Base-by-base conservation (phyloP, 345 rosid genomes). In the Aquilaria yunnanensis region DNA sequence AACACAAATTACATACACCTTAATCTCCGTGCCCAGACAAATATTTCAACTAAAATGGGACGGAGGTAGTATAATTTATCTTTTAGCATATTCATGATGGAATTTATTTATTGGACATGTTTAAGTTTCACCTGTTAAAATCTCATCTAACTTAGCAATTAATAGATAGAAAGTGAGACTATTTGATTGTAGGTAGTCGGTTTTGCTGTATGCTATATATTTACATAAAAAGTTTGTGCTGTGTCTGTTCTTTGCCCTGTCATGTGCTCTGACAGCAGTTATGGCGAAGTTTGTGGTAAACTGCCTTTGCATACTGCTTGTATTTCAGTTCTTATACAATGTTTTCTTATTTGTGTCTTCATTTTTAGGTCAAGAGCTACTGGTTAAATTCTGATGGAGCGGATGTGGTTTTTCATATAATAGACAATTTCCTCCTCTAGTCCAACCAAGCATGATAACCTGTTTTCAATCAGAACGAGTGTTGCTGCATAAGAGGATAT, bases 311-410 rank as follows among this genome's bases (percentile, higher is more conserved):
- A 0, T 37, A 37, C 2, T 37, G 4, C 8, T 37, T 37, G 43
- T 16, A 16, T 16, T 16, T 16, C 23, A 16, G 23, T 37, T 37
- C 43, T 46, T 50, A 49, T 52, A n/a, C 32, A 37, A 32, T 0
- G 0, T 30, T 14, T 33, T 62, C 52, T 37, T n/a, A 29, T 8
- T 14, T 29, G 32, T 62, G 67, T 61, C 54, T 68, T 69, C 86
- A 37, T 37, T 37, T 52, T 31, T 53, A 92, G 98, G 98, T 92
- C 71, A 89, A 82, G 81, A 80, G 74, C 72, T 83, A 89, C 77
- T 89, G 98, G 95, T 67, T 91, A 72, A 82, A 91, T 79, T 88
- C 96, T 10, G 90, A 92, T 79, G 98, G 98, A 33, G 87, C 87
- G 1, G 96, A 92, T 75, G 98, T 92, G 64, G 88, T 89, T 32